phyloP scores from a whole-genome alignment of 2,329 filamentous ascomycete species.

The Fonsecaea multimorphosa region DNA sequence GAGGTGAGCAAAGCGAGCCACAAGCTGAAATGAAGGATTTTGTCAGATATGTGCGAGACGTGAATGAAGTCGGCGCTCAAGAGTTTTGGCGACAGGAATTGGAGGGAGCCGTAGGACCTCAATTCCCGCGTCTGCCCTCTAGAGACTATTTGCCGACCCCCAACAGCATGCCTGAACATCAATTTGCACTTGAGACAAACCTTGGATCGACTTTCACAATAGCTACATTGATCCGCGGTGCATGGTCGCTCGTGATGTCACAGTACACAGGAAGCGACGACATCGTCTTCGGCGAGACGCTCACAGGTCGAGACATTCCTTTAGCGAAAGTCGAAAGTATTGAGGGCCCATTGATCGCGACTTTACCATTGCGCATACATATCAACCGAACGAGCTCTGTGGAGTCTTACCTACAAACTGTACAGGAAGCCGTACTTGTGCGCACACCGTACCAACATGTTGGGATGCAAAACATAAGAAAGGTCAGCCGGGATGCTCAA shows the following conservation, averaged over 20 bases:
- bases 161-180: conserved; percentile 53
- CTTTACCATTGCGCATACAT: conserved; percentile 52
- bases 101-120: conserved; percentile 53
- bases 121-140: conserved; percentile 58
- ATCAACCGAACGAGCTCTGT: conserved; percentile 48
- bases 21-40: conserved; percentile 53
- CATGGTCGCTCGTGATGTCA: conserved; percentile 56
- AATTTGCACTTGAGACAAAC: conserved; percentile 43
- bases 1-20: conserved; percentile 10
- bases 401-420: conserved; percentile 59
- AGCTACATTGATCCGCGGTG: conserved; percentile 56
- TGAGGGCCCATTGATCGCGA: conserved; percentile 54
- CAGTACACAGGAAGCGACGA: conserved; percentile 54
- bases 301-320: conserved; percentile 56
- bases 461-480: conserved; percentile 60
- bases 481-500: conserved; percentile 56
- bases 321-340: conserved; percentile 56
- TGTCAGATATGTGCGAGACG: conserved; percentile 54
- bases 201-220: conserved; percentile 48
- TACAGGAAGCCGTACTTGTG: conserved; percentile 63
- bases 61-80: conserved; percentile 49
- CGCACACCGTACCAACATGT: conserved; percentile 70
- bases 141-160: conserved; percentile 55
- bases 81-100: conserved; percentile 58
- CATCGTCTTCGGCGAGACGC: conserved; percentile 58